Evolutionary conservation across 2,329 filamentous ascomycete species (phyloP).

Genomic region (Apiospora aurea): DNA sequence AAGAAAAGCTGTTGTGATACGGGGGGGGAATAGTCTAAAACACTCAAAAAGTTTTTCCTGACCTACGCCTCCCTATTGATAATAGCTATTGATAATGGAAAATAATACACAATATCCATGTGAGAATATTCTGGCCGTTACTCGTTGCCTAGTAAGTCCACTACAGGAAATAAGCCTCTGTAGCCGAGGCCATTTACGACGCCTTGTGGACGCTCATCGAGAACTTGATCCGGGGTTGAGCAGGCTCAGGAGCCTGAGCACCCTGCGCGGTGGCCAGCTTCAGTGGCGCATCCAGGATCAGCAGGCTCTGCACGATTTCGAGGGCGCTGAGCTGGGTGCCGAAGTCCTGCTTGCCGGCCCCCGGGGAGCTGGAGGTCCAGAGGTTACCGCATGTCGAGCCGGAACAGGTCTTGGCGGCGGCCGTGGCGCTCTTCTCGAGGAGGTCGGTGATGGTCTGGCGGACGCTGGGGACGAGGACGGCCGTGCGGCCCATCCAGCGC

Average conservation of each 20-base stretch:
- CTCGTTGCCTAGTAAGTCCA: neutral
- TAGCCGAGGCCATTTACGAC: neutral
- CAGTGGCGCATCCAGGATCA: constrained; percentile 27
- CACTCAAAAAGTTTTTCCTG: neutral
- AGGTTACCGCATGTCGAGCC: constrained; percentile 43
- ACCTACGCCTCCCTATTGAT: constrained; percentile 6
- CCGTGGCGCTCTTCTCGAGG: constrained; percentile 41
- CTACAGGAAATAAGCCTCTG: neutral
- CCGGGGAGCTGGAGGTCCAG: constrained; percentile 40
- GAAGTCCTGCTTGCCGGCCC: constrained; percentile 44
- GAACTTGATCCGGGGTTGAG: neutral
- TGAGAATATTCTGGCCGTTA: neutral
- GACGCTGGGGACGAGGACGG: constrained; percentile 44
- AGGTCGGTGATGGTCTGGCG: constrained; percentile 37
- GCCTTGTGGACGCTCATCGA: constrained; percentile 1
- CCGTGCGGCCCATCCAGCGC: constrained; percentile 42
- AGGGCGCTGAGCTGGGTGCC: constrained; percentile 45
- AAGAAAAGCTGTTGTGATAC: neutral
- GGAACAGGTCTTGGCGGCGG: constrained; percentile 42
- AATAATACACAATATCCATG: constrained; percentile 5
- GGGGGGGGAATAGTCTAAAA: neutral
- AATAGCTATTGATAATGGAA: neutral
- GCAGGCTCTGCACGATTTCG: constrained; percentile 42
- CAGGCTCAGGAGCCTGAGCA: neutral
- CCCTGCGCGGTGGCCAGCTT: neutral